phyloP scores from a whole-genome alignment of 768 basidiomycete genomes.

The Amanita exitialis region DNA sequence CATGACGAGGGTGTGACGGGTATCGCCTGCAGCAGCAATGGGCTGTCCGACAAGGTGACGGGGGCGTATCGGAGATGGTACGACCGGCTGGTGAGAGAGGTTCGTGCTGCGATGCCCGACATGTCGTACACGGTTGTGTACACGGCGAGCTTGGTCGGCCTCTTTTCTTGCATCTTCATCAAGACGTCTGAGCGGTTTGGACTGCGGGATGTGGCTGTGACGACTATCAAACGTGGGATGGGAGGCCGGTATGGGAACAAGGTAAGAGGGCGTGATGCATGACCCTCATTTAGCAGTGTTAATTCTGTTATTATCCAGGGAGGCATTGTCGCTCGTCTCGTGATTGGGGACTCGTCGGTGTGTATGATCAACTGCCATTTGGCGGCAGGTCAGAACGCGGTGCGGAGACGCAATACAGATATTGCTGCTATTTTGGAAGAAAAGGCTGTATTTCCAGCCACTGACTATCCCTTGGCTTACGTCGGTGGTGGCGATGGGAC shows the following conservation, averaged over 20 bases:
- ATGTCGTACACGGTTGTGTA: slow-evolving; percentile 71
- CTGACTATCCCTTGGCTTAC: slow-evolving; percentile 55
- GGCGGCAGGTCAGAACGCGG: slow-evolving; percentile 86
- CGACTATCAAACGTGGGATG: slow-evolving; percentile 86
- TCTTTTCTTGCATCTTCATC: slow-evolving; percentile 72
- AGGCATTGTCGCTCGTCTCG: slow-evolving; percentile 81
- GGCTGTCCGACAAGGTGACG: slow-evolving; percentile 75
- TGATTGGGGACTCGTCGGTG: slow-evolving; percentile 85
- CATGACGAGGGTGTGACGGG: slow-evolving; percentile 13
- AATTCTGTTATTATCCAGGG: slow-evolving; percentile 38
- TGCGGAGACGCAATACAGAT: slow-evolving; percentile 79
- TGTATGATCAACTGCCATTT: slow-evolving; percentile 97
- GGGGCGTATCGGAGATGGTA: slow-evolving; percentile 84
- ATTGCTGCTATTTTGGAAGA: slow-evolving; percentile 83
- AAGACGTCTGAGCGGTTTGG: slow-evolving; percentile 51
- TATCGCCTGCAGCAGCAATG: slow-evolving; percentile 15
- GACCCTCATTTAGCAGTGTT: neutral
- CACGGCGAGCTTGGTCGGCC: slow-evolving; percentile 83
- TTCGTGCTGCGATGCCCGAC: slow-evolving; percentile 68
- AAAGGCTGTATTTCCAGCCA: slow-evolving; percentile 50
- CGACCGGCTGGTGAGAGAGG: slow-evolving; percentile 63
- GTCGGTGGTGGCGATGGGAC: slow-evolving; percentile 89
- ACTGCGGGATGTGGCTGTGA: slow-evolving; percentile 60
- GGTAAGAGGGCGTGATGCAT: slow-evolving; percentile 32
- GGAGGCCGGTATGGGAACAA: slow-evolving; percentile 90